Base-by-base conservation (phyloP, 352 stramenopile species). In the Pythium phragmiticola region DNA sequence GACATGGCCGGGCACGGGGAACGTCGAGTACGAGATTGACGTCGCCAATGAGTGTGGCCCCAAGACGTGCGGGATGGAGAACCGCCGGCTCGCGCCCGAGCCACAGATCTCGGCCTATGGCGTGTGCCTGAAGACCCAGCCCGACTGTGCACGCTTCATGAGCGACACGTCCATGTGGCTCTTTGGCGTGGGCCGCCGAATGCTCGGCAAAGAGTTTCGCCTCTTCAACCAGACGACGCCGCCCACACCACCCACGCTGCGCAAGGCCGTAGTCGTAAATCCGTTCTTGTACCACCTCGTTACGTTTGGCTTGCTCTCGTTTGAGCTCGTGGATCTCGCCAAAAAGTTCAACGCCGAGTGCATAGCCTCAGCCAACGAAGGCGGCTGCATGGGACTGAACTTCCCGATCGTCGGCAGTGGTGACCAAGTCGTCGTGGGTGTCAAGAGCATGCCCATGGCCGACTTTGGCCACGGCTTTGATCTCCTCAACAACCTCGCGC, bases 11-110 rank as follows among this genome's bases (percentile, higher is more conserved):
- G 54, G 54, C 41, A 43, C 26, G 3, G 54, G 54, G 1, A 23
- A 51, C 26, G 41, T 61, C 21, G 28, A 51, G 41, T 61, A 61
- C 54, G 54, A 61, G 28, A 33, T 61, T 23, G 53, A 60, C 23
- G 54, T 61, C 41, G 13, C 41, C 23, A 61, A 61, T 5, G 54
- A 61, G 41, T 61, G 54, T n/a, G 54, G 54, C 3, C 21, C 54
- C 12, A 52, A 23, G 6, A 61, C 54, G 4, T 61, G 54, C 19
- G 54, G 54, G 3, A 52, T 61, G 21, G 21, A 61, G 41, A 61
- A 61, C 42, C 54, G 54, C n/a, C 37, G 54, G 0, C 14, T 52
- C 13, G 41, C 41, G 5, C 54, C 54, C 5, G 54, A 61, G 3
- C 54, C 4, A 12, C 49, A 45, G 41, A 41, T 52, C 23, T 23